Evolutionary conservation across 1,284 basidiomycete species (phyloP).

Genomic region (Moesziomyces sp.): DNA sequence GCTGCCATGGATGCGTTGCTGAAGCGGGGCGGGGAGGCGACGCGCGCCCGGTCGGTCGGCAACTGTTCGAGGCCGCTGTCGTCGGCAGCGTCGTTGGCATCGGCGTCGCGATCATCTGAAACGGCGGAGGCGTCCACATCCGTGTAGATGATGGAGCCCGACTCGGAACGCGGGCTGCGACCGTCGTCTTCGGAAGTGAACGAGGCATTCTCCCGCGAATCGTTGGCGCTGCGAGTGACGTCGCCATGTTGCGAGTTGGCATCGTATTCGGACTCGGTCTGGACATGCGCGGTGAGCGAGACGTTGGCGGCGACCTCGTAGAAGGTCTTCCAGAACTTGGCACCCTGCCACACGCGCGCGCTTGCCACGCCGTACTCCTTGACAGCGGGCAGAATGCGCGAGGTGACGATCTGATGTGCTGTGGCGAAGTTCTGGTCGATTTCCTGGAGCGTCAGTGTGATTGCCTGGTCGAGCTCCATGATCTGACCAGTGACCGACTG

Average conservation of each 20-base stretch:
- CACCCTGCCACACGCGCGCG: slow-evolving; percentile 86
- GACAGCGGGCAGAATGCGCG: slow-evolving; percentile 83
- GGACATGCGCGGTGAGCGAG: slow-evolving; percentile 71
- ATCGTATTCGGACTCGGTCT: slow-evolving; percentile 40
- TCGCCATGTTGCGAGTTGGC: slow-evolving; percentile 43
- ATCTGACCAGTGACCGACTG: slow-evolving; percentile 80
- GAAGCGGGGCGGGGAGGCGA: slow-evolving; percentile 71
- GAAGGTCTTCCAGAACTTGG: slow-evolving; percentile 96
- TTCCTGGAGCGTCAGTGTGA: slow-evolving; percentile 82
- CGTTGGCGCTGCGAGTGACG: slow-evolving; percentile 26
- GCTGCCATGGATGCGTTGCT: slow-evolving; percentile 68
- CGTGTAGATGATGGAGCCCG: slow-evolving; percentile 33
- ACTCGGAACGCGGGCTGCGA: slow-evolving; percentile 33
- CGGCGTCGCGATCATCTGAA: slow-evolving; percentile 8
- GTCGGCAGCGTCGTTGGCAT: slow-evolving; percentile 25
- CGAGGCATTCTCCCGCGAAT: slow-evolving; percentile 31
- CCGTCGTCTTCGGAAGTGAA: slow-evolving; percentile 33
- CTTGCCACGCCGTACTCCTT: slow-evolving; percentile 87
- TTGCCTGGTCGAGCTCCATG: slow-evolving; percentile 94
- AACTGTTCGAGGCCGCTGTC: slow-evolving; percentile 33
- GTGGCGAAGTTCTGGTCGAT: slow-evolving; percentile 92
- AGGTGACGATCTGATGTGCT: slow-evolving; percentile 86
- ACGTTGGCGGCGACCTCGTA: slow-evolving; percentile 90
- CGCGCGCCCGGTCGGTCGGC: slow-evolving; percentile 73
- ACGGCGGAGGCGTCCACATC: slow-evolving; percentile 31